phyloP scores from a whole-genome alignment of 768 basidiomycete genomes.

The Phaeotremella fagi region DNA sequence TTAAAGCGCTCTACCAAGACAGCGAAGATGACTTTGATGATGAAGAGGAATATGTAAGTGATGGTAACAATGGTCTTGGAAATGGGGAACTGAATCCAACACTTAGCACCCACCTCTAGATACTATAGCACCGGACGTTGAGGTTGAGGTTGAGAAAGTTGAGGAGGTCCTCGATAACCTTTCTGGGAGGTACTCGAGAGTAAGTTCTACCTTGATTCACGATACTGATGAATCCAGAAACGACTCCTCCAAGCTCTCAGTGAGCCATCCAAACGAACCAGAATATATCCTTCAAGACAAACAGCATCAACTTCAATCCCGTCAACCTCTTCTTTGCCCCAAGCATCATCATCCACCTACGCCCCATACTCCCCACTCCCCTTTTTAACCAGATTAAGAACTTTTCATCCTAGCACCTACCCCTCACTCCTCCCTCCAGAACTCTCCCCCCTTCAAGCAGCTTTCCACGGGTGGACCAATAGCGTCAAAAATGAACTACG shows the following conservation, averaged over 20 bases:
- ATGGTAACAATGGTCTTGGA: too few species aligned
- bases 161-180: background rate
- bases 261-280: slow-evolving; percentile 7
- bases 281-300: slow-evolving; percentile 11
- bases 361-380: slow-evolving; percentile 27
- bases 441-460: slow-evolving; percentile 11
- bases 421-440: slow-evolving; percentile 2
- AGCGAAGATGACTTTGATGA: too few species aligned
- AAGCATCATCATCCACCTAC: slow-evolving; percentile 1
- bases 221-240: slow-evolving; percentile 9
- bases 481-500: slow-evolving; percentile 5
- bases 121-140: too few species aligned
- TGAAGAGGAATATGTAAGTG: too few species aligned
- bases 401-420: slow-evolving; percentile 19
- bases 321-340: slow-evolving; percentile 2
- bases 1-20: too few species aligned
- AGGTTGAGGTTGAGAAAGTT: too few species aligned
- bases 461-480: slow-evolving; percentile 28
- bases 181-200: slow-evolving; percentile 3
- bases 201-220: background rate
- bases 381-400: slow-evolving; percentile 24
- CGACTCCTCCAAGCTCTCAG: slow-evolving; percentile 16
- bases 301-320: slow-evolving; percentile 14
- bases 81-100: too few species aligned
- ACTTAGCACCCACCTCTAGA: too few species aligned